phyloP scores from a whole-genome alignment of 192 early-diverging fungal genomes.

The Podila horticola region DNA sequence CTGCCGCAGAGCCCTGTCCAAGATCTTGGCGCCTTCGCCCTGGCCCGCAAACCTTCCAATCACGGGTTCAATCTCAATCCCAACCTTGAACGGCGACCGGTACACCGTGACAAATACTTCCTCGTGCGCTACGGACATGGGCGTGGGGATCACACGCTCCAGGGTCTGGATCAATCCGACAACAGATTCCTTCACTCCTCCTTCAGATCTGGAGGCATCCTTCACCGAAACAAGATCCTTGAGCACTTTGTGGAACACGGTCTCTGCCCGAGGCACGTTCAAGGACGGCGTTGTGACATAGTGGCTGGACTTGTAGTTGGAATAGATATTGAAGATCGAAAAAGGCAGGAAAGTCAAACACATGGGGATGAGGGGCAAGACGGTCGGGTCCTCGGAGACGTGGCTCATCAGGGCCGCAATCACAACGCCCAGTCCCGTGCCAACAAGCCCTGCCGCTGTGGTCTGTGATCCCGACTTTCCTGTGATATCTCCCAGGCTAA shows the following conservation, averaged over 20 bases:
- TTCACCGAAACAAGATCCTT: constrained; percentile 15
- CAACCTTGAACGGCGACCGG: constrained; percentile 55
- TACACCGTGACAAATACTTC: constrained; percentile 62
- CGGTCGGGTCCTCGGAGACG: constrained; percentile 34
- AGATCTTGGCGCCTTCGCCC: constrained; percentile 7
- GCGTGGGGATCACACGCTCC: constrained; percentile 32
- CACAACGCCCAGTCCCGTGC: constrained; percentile 61
- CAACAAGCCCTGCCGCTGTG: constrained; percentile 84
- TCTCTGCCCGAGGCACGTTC: constrained; percentile 64
- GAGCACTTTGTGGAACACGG: constrained; percentile 50
- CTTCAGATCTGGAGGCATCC: neutral
- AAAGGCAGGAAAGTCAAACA: constrained; percentile 77
- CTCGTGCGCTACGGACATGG: constrained; percentile 44
- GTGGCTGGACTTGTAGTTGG: constrained; percentile 74
- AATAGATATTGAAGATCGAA: constrained; percentile 74
- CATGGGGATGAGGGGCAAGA: constrained; percentile 62
- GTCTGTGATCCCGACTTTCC: constrained; percentile 85
- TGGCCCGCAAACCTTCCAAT: constrained; percentile 33
- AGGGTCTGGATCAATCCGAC: neutral
- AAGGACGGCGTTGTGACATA: constrained; percentile 70
- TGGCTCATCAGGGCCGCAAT: constrained; percentile 59
- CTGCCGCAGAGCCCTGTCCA: constrained; percentile 43
- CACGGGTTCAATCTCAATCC: constrained; percentile 60
- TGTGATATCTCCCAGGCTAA: constrained; percentile 82
- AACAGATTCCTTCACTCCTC: neutral